phyloP scores from a whole-genome alignment of 2,329 filamentous ascomycete species.

The Hortaea sp. region DNA sequence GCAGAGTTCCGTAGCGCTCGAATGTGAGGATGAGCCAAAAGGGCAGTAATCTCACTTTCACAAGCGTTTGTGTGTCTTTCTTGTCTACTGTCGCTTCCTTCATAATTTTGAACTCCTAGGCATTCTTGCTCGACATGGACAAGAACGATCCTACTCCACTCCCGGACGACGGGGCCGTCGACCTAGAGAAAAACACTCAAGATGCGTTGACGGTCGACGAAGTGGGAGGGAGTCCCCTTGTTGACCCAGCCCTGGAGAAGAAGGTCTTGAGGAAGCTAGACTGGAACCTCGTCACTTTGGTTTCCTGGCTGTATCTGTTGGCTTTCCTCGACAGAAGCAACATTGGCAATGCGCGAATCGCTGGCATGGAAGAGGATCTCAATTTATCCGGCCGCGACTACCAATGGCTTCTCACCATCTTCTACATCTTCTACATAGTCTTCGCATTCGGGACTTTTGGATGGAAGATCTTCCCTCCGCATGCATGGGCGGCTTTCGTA shows the following conservation, averaged over 20 bases:
- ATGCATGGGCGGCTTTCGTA: constrained; percentile 31
- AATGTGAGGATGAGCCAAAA: too few species aligned
- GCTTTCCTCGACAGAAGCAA: constrained; percentile 26
- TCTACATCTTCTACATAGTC: constrained; percentile 49
- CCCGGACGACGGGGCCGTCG: neutral
- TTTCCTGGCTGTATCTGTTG: constrained; percentile 29
- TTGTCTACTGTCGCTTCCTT: too few species aligned
- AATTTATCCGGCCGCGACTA: constrained; percentile 37
- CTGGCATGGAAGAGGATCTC: constrained; percentile 36
- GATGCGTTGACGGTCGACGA: constrained; percentile 13
- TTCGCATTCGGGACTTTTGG: constrained; percentile 51
- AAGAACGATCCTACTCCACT: neutral
- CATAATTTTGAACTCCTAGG: too few species aligned
- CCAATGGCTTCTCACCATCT: constrained; percentile 42
- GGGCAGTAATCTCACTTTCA: too few species aligned
- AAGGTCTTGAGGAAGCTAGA: constrained; percentile 28
- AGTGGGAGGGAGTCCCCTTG: neutral
- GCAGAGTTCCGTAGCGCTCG: too few species aligned
- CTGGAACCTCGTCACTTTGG: constrained; percentile 31
- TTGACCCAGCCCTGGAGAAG: constrained; percentile 9
- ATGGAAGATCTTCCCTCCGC: constrained; percentile 24
- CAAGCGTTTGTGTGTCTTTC: too few species aligned
- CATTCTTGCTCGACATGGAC: neutral
- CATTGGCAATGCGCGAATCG: constrained; percentile 32
- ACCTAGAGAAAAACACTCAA: constrained; percentile 7